Evolutionary conservation across 495 filamentous ascomycete genomes (phyloP).

Genomic region (Paragyromitra xinjiangensis): DNA sequence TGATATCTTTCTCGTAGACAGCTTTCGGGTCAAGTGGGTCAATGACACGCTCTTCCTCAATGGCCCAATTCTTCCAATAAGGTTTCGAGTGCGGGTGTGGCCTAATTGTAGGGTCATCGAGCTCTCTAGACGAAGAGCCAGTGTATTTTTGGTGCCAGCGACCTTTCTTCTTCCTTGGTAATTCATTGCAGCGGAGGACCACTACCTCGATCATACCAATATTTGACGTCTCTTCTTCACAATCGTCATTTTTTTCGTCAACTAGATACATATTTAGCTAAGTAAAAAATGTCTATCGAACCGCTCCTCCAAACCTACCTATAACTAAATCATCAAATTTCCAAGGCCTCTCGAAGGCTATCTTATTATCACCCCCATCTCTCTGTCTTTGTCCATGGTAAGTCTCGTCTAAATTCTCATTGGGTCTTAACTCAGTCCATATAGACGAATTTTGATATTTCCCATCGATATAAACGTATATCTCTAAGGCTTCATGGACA

Average conservation of each 20-base stretch:
- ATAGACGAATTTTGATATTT: constrained; percentile 23
- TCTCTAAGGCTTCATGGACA: constrained; percentile 10
- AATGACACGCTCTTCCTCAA: constrained; percentile 6
- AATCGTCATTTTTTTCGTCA: background rate
- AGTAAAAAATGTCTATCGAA: background rate
- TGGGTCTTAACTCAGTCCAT: background rate
- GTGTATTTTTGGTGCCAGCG: too few relatives aligned
- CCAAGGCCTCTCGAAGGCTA: constrained; percentile 20
- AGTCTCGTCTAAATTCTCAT: background rate
- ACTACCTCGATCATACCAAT: constrained; percentile 23
- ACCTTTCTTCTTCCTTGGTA: background rate
- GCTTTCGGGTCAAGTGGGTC: background rate
- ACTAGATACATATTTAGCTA: constrained; percentile 3
- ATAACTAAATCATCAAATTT: constrained; percentile 14
- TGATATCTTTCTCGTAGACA: constrained; percentile 17
- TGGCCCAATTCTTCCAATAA: constrained; percentile 24
- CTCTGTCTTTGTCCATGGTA: constrained; percentile 13
- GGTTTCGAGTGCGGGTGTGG: constrained; percentile 4
- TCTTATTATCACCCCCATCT: background rate
- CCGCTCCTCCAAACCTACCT: background rate
- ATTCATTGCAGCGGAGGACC: constrained; percentile 13
- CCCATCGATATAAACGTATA: constrained; percentile 25
- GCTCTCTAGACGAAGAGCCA: background rate
- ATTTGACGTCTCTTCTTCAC: constrained; percentile 15
- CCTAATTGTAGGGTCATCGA: background rate